phyloP scores from a whole-genome alignment of 495 filamentous ascomycete genomes.

The Penicillium paxilli region DNA sequence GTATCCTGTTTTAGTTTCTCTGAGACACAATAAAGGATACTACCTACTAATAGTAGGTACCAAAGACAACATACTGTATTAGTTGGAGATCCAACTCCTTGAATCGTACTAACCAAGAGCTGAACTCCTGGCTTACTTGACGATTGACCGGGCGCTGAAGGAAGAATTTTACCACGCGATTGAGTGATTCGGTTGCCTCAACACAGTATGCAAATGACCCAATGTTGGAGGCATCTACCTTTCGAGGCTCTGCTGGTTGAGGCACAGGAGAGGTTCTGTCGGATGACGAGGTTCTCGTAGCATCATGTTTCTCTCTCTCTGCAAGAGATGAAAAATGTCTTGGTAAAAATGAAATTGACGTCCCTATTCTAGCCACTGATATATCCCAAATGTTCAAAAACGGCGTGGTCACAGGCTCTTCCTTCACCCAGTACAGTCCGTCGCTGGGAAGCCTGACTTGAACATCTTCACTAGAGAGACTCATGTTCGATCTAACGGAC shows the following conservation, averaged over 20 bases:
- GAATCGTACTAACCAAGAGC: slow-evolving; percentile 33
- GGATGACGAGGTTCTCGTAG: neutral
- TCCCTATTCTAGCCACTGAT: slow-evolving; percentile 1
- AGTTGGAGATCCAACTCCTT: slow-evolving; percentile 18
- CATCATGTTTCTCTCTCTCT: neutral
- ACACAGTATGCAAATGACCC: slow-evolving; percentile 11
- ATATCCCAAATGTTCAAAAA: slow-evolving; percentile 42
- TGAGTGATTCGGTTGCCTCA: slow-evolving; percentile 25
- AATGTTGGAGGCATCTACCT: slow-evolving; percentile 9
- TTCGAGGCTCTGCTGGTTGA: neutral
- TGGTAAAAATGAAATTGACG: neutral
- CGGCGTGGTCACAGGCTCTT: slow-evolving; percentile 28
- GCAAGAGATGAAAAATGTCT: neutral
- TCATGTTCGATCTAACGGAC: slow-evolving; percentile 26
- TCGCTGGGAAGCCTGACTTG: slow-evolving; percentile 8
- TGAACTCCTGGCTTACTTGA: slow-evolving; percentile 23
- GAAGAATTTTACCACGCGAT: slow-evolving; percentile 7
- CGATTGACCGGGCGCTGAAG: slow-evolving; percentile 18
- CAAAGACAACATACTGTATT: slow-evolving; percentile 15
- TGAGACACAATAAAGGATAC: too few species aligned
- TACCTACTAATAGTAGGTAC: too few species aligned
- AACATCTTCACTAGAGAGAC: slow-evolving; percentile 24
- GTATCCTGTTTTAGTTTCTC: too few species aligned
- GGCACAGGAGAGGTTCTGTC: neutral
- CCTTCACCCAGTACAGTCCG: slow-evolving; percentile 29